Evolutionary conservation across 257 asterid species (phyloP), one percentile per base, ranked within the genome.

Genomic region (Striga asiatica): DNA sequence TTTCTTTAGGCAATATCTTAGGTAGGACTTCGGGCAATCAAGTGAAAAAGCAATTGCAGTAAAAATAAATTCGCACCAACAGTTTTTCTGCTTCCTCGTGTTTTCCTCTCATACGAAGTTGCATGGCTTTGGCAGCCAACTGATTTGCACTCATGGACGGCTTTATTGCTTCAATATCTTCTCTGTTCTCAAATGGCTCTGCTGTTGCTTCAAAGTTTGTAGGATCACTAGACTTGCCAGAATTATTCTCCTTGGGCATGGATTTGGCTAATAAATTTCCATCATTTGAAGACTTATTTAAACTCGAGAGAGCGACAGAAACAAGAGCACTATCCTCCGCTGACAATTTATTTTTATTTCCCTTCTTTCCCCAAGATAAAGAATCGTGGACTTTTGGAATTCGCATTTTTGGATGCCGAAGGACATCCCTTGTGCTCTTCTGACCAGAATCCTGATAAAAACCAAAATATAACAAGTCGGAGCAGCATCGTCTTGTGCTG

Each of bases 81-180:
- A 91, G 75, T 60, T 76, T 82, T 39, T 84, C 94, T 3, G 98
- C 95, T 71, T 87, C 98, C 24, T 78, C 94, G 21, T 82, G 95
- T 70, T 78, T 84, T 74, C 96, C 98, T 73, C 81, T 87, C 97
- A 91, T 72, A 38, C 93, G 92, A 28, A 91, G 92, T 72, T 91
- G 98, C 76, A 91, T 61, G 62, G 80, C 94, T 74, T 78, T 91
- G 52, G 98, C 98, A 61, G 96, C 96, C 75, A 91, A 68, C 68
- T 91, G 98, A 72, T 91, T 91, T 20, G 95, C 94, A 51, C 81
- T 71, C 83, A 84, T 54, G 51, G 75, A 32, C 43, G 88, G 82
- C 56, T 61, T 76, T 47, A 61, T 64, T 3, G 49, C 43, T 49
- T 59, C 66, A 67, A 50, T 69, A 58, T 73, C 91, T 50, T 77